phyloP scores from a whole-genome alignment of 331 rosid species.

The Malus hybrid region DNA sequence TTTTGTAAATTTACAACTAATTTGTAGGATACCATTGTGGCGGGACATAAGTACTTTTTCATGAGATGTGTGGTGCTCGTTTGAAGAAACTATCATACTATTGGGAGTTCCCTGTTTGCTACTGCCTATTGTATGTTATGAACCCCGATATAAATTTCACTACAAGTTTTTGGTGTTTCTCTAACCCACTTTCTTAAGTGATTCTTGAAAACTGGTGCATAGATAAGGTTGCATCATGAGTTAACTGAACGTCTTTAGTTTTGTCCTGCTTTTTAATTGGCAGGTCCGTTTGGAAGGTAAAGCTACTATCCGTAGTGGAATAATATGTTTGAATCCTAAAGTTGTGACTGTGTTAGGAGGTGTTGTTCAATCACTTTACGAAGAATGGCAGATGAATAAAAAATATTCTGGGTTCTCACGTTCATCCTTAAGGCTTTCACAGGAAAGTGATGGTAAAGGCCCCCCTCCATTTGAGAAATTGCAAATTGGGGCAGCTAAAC shows the following conservation, averaged over 20 bases:
- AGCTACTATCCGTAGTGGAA: slow-evolving; percentile 51
- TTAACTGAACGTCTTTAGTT: slow-evolving; percentile 1
- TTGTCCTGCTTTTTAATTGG: slow-evolving; percentile 18
- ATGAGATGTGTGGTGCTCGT: background rate
- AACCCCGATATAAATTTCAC: background rate
- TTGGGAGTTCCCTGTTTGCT: background rate
- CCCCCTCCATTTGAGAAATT: slow-evolving; percentile 96
- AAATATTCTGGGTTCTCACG: slow-evolving; percentile 76
- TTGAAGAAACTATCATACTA: background rate
- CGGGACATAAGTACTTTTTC: background rate
- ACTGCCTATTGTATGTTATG: background rate
- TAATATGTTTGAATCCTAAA: slow-evolving; percentile 66
- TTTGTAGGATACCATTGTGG: background rate
- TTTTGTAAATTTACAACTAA: background rate
- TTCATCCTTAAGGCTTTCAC: slow-evolving; percentile 43
- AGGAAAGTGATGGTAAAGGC: slow-evolving; percentile 51
- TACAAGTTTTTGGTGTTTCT: background rate
- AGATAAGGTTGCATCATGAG: background rate
- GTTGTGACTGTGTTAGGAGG: slow-evolving; percentile 75
- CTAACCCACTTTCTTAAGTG: background rate
- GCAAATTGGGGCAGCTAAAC: slow-evolving; percentile 56
- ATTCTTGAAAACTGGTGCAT: background rate
- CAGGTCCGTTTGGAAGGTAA: slow-evolving; percentile 81
- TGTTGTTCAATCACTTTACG: slow-evolving; percentile 70
- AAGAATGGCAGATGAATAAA: slow-evolving; percentile 90